These are phyloP conservation scores for Pythium diclinum DNA, from an alignment of 352 stramenopile genomes.

Conservation along the genomic window DNA sequence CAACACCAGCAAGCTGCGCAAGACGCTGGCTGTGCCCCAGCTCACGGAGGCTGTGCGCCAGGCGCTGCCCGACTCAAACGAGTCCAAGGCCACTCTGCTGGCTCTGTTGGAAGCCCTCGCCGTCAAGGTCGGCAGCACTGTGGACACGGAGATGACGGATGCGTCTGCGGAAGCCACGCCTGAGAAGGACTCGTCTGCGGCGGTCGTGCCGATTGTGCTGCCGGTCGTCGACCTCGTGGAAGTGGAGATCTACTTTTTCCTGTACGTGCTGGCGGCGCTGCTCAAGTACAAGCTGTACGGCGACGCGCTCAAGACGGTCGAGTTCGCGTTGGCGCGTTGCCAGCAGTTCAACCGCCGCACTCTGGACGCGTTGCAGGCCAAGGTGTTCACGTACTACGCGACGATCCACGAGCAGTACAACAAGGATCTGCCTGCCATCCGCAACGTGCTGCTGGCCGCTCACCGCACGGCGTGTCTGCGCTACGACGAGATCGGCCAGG, in stretches of 20 bases:
- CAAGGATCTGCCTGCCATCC: constrained; percentile 56
- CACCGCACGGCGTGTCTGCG: constrained; percentile 87
- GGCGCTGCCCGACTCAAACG: constrained; percentile 59
- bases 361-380: constrained; percentile 74
- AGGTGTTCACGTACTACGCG: constrained; percentile 76
- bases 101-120: constrained; percentile 49
- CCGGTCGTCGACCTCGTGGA: constrained; percentile 75
- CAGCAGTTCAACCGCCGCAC: constrained; percentile 81
- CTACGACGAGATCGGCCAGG: constrained; percentile 90
- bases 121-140: constrained; percentile 31
- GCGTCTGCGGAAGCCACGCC: constrained; percentile 28
- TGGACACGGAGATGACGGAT: constrained; percentile 66
- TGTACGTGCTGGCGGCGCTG: constrained; percentile 70
- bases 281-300: constrained; percentile 64
- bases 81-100: constrained; percentile 52
- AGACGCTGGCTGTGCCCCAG: constrained; percentile 61
- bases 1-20: constrained; percentile 78
- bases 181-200: constrained; percentile 23
- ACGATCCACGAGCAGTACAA: constrained; percentile 69
- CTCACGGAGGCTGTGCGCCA: constrained; percentile 59
- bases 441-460: constrained; percentile 62
- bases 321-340: constrained; percentile 55
- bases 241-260: constrained; percentile 82
- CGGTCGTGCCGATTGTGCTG: constrained; percentile 29
- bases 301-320: constrained; percentile 51